Evolutionary conservation across 768 basidiomycete species (phyloP).

Genomic region (Tylopilus sp.): DNA sequence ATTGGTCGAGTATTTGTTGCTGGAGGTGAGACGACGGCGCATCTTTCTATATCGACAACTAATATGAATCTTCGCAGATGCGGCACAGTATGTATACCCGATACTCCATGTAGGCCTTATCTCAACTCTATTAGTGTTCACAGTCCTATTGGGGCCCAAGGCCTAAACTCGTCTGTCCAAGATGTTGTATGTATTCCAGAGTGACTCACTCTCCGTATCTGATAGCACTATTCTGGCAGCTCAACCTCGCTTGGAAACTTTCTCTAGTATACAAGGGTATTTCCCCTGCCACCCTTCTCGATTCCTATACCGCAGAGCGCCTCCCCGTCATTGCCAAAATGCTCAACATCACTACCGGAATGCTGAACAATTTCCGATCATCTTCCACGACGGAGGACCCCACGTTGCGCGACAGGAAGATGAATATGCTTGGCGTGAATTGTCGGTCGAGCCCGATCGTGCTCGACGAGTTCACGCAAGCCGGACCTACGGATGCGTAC

Average conservation of each 20-base stretch:
- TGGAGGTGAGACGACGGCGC: constrained; percentile 34
- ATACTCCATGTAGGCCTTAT: background rate
- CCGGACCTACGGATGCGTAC: too few species aligned
- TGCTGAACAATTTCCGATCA: constrained; percentile 7
- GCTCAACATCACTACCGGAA: constrained; percentile 38
- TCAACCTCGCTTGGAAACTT: constrained; percentile 46
- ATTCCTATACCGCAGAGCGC: constrained; percentile 43
- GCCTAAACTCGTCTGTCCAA: constrained; percentile 37
- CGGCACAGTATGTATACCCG: constrained; percentile 35
- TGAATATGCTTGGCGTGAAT: constrained; percentile 34
- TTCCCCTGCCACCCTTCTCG: constrained; percentile 35
- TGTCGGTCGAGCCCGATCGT: too few species aligned
- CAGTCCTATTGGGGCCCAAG: constrained; percentile 28
- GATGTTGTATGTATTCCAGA: constrained; percentile 33
- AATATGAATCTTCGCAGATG: constrained; percentile 33
- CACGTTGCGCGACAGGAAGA: background rate
- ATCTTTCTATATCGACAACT: background rate
- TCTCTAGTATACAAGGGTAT: constrained; percentile 39
- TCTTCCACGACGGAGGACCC: background rate
- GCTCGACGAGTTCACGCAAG: too few species aligned
- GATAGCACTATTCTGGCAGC: constrained; percentile 17
- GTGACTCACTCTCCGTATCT: background rate
- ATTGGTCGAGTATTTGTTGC: constrained; percentile 43
- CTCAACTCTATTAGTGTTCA: constrained; percentile 16
- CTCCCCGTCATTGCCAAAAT: constrained; percentile 45